Conservation (phyloP, 1,139 yeast species). For the Lodderomyces beijingensis region DNA sequence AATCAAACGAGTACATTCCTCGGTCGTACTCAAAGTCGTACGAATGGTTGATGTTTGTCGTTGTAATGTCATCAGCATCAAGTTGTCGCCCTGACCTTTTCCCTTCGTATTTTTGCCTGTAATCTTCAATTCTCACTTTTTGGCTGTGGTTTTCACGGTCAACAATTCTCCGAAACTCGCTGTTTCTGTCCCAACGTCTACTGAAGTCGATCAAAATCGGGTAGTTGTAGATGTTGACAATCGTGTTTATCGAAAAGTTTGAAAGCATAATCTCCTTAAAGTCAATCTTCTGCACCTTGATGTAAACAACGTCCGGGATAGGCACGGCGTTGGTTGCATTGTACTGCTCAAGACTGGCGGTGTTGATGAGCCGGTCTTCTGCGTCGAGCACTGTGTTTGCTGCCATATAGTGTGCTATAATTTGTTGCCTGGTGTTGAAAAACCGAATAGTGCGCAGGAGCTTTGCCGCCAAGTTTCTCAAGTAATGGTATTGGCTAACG, state of each 20-base stretch:
- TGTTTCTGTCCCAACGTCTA: constrained; percentile 2
- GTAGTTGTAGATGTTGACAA: constrained; percentile 20
- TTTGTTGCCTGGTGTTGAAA: constrained; percentile 25
- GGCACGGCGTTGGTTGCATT: constrained; percentile 10
- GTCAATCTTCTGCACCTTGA: constrained; percentile 21
- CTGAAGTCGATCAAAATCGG: constrained; percentile 17
- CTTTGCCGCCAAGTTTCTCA: constrained; percentile 17
- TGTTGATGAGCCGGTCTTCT: too few relatives aligned
- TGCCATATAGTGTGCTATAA: constrained; percentile 21
- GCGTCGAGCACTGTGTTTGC: constrained; percentile 17
- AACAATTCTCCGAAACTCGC: constrained; percentile 7
- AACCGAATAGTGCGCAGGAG: constrained; percentile 25
- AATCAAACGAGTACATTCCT: constrained; percentile 24
- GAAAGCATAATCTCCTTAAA: constrained; percentile 22
- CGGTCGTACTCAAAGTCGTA: constrained; percentile 17
- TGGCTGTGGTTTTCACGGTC: constrained; percentile 13
- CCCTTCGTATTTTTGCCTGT: constrained; percentile 7
- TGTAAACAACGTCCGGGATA: constrained; percentile 13
- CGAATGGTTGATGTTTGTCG: constrained; percentile 1
- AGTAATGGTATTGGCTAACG: constrained; percentile 17
- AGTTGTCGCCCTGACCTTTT: not conserved
- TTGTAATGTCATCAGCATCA: not conserved
- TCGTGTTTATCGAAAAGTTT: constrained; percentile 15
- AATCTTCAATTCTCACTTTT: constrained; percentile 10
- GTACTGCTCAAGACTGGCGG: too few relatives aligned